Conservation (phyloP, 192 early-diverging fungal genomes). For the Chytriomyces confervae region DNA sequence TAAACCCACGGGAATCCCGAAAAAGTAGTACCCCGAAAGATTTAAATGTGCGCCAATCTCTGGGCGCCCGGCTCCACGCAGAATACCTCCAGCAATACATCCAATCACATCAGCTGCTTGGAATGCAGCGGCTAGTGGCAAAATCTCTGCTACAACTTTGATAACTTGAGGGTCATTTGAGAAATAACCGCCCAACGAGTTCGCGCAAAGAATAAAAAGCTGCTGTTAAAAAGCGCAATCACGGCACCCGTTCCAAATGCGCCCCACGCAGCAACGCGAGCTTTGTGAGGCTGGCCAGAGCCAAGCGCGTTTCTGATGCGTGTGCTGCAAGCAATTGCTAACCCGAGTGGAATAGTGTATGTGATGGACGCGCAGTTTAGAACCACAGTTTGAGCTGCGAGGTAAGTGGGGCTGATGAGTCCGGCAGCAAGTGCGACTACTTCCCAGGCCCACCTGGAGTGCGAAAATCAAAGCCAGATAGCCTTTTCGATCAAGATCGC, state of each 20-base stretch:
- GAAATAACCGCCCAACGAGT: constrained; percentile 59
- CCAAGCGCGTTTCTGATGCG: constrained; percentile 61
- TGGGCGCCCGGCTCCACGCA: constrained; percentile 79
- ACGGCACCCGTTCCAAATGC: background rate
- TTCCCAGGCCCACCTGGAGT: constrained; percentile 60
- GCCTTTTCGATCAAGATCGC: too few relatives aligned
- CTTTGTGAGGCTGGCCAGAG: constrained; percentile 18
- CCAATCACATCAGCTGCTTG: too few relatives aligned
- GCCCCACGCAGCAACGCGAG: background rate
- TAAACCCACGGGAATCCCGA: constrained; percentile 26
- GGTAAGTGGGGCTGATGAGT: constrained; percentile 70
- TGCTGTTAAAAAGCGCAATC: constrained; percentile 8
- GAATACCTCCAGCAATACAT: constrained; percentile 69
- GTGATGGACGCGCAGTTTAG: too few relatives aligned
- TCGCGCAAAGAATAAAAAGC: constrained; percentile 6
- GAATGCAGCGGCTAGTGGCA: constrained; percentile 80
- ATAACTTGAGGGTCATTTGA: constrained; percentile 74
- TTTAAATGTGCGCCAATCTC: constrained; percentile 64
- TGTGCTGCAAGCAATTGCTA: too few relatives aligned
- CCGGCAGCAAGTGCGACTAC: constrained; percentile 65
- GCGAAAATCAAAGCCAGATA: too few relatives aligned
- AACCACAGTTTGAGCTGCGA: constrained; percentile 84
- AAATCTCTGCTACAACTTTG: constrained; percentile 68
- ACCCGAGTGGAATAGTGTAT: too few relatives aligned
- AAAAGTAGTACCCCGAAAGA: constrained; percentile 35